These are phyloP conservation scores for Silene coronaria DNA, from an alignment of 179 eudicot genomes.

Conservation along the genomic window DNA sequence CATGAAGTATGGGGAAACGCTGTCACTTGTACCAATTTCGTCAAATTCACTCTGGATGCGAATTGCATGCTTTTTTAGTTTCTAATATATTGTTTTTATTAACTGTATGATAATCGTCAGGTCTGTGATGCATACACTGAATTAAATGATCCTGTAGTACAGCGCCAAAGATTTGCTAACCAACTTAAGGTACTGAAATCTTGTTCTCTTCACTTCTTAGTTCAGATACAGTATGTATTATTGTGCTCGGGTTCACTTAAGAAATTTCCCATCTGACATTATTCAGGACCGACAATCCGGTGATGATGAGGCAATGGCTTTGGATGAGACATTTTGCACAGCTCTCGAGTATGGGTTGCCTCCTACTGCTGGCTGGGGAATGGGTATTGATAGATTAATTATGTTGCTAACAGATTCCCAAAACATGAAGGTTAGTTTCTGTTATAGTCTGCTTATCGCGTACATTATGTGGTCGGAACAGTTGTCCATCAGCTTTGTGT, in stretches of 20 bases:
- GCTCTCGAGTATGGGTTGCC: slow-evolving; percentile 91
- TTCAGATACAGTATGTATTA: too few relatives aligned
- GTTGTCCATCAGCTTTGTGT: too few relatives aligned
- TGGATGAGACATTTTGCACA: slow-evolving; percentile 84
- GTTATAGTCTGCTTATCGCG: not conserved
- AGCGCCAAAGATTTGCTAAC: slow-evolving; percentile 84
- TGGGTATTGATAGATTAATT: slow-evolving; percentile 80
- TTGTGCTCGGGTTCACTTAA: not conserved
- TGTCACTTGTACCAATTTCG: not conserved
- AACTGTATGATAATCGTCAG: slow-evolving; percentile 31
- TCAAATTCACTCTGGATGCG: too few relatives aligned
- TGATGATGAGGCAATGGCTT: slow-evolving; percentile 96
- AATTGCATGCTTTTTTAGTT: not conserved
- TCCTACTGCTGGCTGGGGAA: slow-evolving; percentile 94
- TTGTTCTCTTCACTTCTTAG: not conserved
- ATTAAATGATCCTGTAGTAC: slow-evolving; percentile 89
- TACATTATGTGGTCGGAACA: too few relatives aligned
- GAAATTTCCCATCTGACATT: slow-evolving; percentile 12
- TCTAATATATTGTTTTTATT: not conserved
- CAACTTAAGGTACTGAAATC: slow-evolving; percentile 70
- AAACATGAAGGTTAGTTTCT: slow-evolving; percentile 67
- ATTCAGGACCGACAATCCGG: slow-evolving; percentile 87
- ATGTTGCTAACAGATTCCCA: slow-evolving; percentile 91
- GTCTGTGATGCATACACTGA: slow-evolving; percentile 96
- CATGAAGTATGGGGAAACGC: slow-evolving; percentile 67